Percentiles rank a stretch among this genome's conserved stretches.
phyloP scores from a whole-genome alignment of 129 eudicot genomes.

The Helianthus tuberosus region DNA sequence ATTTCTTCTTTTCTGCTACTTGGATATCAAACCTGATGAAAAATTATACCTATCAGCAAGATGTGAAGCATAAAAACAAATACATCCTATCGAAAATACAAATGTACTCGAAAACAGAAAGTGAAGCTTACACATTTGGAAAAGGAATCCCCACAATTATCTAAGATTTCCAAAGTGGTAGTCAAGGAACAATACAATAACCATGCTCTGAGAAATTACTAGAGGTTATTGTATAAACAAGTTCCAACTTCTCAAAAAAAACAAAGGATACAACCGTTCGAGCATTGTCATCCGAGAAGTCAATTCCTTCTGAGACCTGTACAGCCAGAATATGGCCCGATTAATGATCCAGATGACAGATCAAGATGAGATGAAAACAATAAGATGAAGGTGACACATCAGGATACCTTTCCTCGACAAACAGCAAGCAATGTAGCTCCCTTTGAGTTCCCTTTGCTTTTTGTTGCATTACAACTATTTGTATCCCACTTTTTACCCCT shows the following conservation, averaged over 20 bases:
- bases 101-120: conserved; percentile 12
- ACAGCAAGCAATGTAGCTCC: conserved; percentile 98
- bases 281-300: conserved; percentile 95
- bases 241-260: conserved; percentile 6
- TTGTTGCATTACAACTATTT: conserved; percentile 26
- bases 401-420: conserved; percentile 92
- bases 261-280: conserved; percentile 93
- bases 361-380: background rate
- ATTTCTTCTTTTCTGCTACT: conserved; percentile 87
- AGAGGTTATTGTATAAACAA: conserved; percentile 16
- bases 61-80: conserved; percentile 20
- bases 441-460: conserved; percentile 30
- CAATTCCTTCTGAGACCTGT: conserved; percentile 98
- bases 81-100: background rate
- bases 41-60: conserved; percentile 20
- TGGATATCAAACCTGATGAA: conserved; percentile 68
- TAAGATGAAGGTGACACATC: conserved; percentile 11
- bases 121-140: conserved; percentile 75
- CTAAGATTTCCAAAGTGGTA: conserved; percentile 55
- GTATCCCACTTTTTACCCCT: conserved; percentile 60
- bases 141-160: conserved; percentile 95
- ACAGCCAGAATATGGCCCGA: conserved; percentile 17
- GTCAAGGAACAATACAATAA: conserved; percentile 17
- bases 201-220: background rate
- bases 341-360: background rate